Conservation (phyloP, 306 rosid genomes). For the Cucumis melo region DNA sequence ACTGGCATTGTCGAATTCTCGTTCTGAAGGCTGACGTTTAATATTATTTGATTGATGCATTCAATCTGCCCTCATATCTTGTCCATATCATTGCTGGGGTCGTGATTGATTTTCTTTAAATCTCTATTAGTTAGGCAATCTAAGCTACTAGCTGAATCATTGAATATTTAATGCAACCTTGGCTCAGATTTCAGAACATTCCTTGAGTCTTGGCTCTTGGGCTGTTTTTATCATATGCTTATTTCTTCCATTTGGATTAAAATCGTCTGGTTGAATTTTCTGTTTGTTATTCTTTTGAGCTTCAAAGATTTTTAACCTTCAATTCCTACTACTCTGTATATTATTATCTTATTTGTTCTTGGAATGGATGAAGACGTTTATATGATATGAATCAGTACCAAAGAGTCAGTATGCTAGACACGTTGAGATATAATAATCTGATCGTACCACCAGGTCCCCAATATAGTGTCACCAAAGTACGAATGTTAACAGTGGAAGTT, state of each 20-base stretch:
- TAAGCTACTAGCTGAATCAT: background rate
- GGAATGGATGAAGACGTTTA: background rate
- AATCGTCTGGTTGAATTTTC: background rate
- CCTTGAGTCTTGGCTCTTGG: background rate
- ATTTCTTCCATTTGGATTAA: background rate
- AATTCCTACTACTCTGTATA: background rate
- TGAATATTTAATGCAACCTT: background rate
- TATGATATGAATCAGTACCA: background rate
- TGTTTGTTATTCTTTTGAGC: background rate
- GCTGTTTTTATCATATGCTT: background rate
- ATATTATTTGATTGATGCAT: background rate
- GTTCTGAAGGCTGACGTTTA: background rate
- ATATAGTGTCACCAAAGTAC: background rate
- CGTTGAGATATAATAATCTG: background rate
- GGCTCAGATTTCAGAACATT: background rate
- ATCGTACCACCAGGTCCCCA: background rate
- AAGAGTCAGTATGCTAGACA: background rate
- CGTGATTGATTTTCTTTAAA: background rate
- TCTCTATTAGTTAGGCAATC: background rate
- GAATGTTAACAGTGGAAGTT: background rate
- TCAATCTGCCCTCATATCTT: background rate
- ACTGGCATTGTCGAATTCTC: slow-evolving; percentile 3
- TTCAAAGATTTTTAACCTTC: background rate
- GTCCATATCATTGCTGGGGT: background rate
- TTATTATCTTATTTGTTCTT: background rate